Conservation (phyloP, 2,329 filamentous ascomycete species). For the Alternaria brassicicola region DNA sequence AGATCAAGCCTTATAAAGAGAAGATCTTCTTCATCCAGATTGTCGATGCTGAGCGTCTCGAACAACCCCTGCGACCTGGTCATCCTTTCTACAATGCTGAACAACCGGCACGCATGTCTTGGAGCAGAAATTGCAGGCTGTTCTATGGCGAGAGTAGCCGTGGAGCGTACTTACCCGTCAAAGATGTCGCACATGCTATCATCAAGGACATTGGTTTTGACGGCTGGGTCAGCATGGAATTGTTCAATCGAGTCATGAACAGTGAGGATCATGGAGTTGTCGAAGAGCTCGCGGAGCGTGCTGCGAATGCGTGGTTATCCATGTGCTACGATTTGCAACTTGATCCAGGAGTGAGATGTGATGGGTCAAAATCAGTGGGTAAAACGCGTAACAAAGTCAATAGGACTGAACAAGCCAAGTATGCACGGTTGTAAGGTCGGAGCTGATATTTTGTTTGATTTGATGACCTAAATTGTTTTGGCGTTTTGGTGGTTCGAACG, state of each 20-base stretch:
- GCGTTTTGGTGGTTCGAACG: not conserved
- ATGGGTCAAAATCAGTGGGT: not conserved
- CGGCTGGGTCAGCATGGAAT: constrained; percentile 74
- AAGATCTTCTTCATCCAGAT: constrained; percentile 80
- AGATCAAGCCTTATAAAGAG: constrained; percentile 59
- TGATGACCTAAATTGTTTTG: not conserved
- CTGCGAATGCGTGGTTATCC: constrained; percentile 59
- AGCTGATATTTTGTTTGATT: not conserved
- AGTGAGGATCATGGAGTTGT: constrained; percentile 60
- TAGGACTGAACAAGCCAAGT: not conserved
- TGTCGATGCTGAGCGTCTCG: constrained; percentile 72
- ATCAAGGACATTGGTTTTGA: constrained; percentile 68
- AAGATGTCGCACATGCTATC: constrained; percentile 65
- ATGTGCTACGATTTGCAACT: constrained; percentile 50
- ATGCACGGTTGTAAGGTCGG: constrained; percentile 10
- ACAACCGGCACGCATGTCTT: constrained; percentile 73
- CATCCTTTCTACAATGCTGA: constrained; percentile 65
- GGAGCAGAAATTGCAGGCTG: constrained; percentile 75
- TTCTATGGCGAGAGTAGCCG: constrained; percentile 68
- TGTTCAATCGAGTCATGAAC: constrained; percentile 68
- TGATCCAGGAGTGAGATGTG: constrained; percentile 9
- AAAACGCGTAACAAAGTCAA: not conserved
- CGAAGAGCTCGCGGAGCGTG: constrained; percentile 61
- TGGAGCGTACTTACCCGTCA: constrained; percentile 71
- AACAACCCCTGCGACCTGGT: constrained; percentile 60